Conservation (phyloP, 768 basidiomycete species). For the Daedaleopsis nitida region DNA sequence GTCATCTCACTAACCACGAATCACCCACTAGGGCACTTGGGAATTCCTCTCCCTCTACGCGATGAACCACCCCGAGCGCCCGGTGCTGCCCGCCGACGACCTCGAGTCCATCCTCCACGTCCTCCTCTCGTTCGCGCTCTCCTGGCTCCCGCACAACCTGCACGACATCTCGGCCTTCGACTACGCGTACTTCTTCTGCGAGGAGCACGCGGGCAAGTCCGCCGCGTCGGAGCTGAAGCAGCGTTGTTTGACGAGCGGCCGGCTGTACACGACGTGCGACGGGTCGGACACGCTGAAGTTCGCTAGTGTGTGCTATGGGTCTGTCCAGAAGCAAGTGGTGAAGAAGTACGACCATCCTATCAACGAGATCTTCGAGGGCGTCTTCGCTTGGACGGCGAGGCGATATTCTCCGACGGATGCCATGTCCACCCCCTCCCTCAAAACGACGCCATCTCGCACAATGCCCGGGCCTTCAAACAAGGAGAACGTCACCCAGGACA, state of each 20-base stretch:
- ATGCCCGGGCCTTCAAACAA: neutral
- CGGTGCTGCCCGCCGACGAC: slow-evolving; percentile 16
- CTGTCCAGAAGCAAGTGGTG: too few relatives aligned
- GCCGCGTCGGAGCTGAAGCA: neutral
- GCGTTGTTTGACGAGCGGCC: neutral
- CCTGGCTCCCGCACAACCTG: neutral
- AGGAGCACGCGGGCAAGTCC: neutral
- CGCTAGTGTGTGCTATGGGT: neutral
- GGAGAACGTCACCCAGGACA: neutral
- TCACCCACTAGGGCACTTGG: slow-evolving; percentile 20
- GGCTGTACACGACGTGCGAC: neutral
- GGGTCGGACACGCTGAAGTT: neutral
- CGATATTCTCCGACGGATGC: too few relatives aligned
- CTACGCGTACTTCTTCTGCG: neutral
- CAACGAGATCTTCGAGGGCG: too few relatives aligned
- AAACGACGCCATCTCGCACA: too few relatives aligned
- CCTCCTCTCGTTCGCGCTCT: neutral
- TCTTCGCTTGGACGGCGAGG: too few relatives aligned
- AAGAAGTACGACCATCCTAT: too few relatives aligned
- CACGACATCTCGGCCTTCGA: neutral
- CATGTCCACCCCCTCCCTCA: too few relatives aligned
- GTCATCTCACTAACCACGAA: too few relatives aligned
- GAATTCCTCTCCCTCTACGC: slow-evolving; percentile 20
- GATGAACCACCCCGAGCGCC: slow-evolving; percentile 11
- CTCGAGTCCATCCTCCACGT: slow-evolving; percentile 24